Conservation (phyloP, 75 land plant species). For the Picea glauca region DNA sequence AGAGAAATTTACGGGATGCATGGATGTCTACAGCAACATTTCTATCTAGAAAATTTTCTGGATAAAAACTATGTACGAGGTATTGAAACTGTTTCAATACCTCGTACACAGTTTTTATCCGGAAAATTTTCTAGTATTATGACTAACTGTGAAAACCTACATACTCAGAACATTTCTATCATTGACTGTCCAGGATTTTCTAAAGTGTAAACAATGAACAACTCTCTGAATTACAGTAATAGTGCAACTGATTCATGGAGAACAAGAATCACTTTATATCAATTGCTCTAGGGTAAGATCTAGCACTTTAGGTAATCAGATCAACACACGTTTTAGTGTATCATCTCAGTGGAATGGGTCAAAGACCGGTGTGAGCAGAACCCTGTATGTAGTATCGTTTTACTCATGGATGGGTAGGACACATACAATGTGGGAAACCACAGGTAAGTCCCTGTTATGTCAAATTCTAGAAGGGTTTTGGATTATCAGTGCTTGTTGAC, state of each 20-base stretch:
- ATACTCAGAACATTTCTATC: neutral
- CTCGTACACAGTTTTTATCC: too few species aligned
- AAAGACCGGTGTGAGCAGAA: slow-evolving; percentile 25
- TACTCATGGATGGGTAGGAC: slow-evolving; percentile 82
- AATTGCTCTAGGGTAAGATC: neutral
- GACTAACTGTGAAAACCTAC: too few species aligned
- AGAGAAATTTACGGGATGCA: slow-evolving; percentile 36
- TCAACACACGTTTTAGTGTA: neutral
- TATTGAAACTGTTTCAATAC: too few species aligned
- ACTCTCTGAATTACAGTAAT: neutral
- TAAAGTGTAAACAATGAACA: neutral
- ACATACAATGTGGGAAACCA: slow-evolving; percentile 45
- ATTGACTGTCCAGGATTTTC: neutral
- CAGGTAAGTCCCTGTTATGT: slow-evolving; percentile 9
- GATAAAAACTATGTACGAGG: too few species aligned
- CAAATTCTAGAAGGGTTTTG: neutral
- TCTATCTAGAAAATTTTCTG: too few species aligned
- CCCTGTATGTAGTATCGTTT: slow-evolving; percentile 42
- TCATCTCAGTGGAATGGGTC: neutral
- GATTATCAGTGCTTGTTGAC: slow-evolving; percentile 56
- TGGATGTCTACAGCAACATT: slow-evolving; percentile 13
- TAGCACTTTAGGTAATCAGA: neutral
- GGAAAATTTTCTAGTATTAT: too few species aligned
- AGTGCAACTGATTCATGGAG: neutral
- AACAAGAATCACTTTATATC: neutral